Conservation (phyloP, 495 filamentous ascomycete genomes). For the Margaritispora aquatica region DNA sequence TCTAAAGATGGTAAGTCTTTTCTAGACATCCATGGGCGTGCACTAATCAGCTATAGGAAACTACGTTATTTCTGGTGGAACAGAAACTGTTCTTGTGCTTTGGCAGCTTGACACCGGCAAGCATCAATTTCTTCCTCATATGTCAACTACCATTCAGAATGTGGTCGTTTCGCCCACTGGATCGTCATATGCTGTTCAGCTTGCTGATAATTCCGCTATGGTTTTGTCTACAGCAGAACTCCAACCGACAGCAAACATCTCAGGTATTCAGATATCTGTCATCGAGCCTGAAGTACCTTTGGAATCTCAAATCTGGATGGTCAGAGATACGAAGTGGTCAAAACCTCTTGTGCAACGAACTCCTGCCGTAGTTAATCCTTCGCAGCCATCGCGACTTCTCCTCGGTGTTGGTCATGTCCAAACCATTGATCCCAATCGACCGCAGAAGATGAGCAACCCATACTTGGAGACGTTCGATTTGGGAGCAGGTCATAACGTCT, state of each 20-base stretch:
- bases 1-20: constrained; percentile 71
- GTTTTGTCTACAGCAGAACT: constrained; percentile 85
- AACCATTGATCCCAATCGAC: constrained; percentile 28
- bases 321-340: constrained; percentile 31
- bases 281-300: constrained; percentile 11
- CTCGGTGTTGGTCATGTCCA: constrained; percentile 43
- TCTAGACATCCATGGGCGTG: not conserved
- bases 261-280: constrained; percentile 63
- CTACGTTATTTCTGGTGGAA: constrained; percentile 88
- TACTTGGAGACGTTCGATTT: constrained; percentile 82
- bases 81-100: constrained; percentile 84
- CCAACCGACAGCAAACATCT: constrained; percentile 69
- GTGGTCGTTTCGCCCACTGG: constrained; percentile 75
- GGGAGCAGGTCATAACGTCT: constrained; percentile 60
- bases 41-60: constrained; percentile 56
- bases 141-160: constrained; percentile 75
- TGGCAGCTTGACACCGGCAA: constrained; percentile 90
- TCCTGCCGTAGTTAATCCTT: constrained; percentile 51
- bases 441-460: constrained; percentile 33
- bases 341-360: constrained; percentile 34
- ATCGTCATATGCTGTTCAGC: constrained; percentile 69
- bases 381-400: constrained; percentile 50
- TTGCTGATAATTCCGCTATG: constrained; percentile 88
- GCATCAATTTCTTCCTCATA: constrained; percentile 77
- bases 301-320: constrained; percentile 11